These are phyloP conservation scores for Breviolum minutum DNA, from an alignment of 73 alveolate genomes.

Conservation along the genomic window DNA sequence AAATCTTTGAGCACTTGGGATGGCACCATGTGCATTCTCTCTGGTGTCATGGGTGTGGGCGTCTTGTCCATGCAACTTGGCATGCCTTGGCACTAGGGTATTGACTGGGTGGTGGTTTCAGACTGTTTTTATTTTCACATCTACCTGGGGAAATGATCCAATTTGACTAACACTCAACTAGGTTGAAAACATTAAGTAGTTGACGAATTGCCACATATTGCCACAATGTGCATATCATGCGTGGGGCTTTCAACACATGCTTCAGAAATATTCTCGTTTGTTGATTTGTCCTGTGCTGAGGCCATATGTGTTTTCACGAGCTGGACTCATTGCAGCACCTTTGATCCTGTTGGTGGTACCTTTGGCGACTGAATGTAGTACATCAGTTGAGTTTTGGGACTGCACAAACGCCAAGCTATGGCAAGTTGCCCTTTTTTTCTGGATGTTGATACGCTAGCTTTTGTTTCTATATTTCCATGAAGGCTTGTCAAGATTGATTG, in stretches of 20 bases:
- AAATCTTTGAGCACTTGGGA: slow-evolving; percentile 32
- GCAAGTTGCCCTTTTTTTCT: too few relatives aligned
- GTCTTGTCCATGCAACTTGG: slow-evolving; percentile 55
- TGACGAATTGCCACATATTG: too few relatives aligned
- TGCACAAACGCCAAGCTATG: too few relatives aligned
- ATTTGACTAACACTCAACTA: too few relatives aligned
- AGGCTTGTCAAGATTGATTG: not conserved
- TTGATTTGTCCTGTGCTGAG: not conserved
- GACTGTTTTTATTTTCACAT: too few relatives aligned
- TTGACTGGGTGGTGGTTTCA: too few relatives aligned
- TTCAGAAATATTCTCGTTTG: not conserved
- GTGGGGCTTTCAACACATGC: not conserved
- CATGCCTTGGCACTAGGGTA: not conserved
- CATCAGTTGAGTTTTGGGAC: too few relatives aligned
- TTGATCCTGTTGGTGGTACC: slow-evolving; percentile 33
- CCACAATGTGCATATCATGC: not conserved
- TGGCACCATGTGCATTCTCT: slow-evolving; percentile 53
- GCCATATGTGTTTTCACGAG: slow-evolving; percentile 55
- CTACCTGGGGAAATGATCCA: too few relatives aligned
- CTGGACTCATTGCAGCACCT: slow-evolving; percentile 55
- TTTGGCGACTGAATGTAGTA: not conserved
- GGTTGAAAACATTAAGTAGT: too few relatives aligned
- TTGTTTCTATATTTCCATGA: too few relatives aligned
- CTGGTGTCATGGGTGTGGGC: slow-evolving; percentile 80
- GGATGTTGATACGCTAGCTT: not conserved